Evolutionary conservation across 2,329 filamentous ascomycete genomes (phyloP).

Genomic region (Penicillium thymicola): DNA sequence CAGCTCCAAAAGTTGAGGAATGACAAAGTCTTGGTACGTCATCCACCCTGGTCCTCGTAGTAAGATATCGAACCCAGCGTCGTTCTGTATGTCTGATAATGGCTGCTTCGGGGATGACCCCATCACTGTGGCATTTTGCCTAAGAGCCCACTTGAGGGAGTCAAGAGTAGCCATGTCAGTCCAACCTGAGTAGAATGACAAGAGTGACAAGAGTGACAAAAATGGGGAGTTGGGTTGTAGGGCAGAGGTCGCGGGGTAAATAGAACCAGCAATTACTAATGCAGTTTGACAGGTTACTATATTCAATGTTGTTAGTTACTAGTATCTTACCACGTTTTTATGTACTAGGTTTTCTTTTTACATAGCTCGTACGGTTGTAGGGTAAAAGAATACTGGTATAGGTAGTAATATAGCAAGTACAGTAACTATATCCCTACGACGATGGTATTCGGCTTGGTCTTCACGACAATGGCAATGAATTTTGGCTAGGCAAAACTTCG

Average conservation of each 20-base stretch:
- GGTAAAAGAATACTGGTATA: no score
- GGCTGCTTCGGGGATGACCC: background rate
- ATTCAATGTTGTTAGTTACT: no score
- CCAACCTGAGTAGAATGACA: background rate
- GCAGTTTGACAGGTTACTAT: no score
- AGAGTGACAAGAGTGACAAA: background rate
- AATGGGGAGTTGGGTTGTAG: background rate
- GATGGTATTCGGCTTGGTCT: background rate
- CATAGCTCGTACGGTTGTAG: no score
- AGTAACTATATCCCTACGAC: no score
- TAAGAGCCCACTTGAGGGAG: constrained; percentile 40
- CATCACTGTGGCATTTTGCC: background rate
- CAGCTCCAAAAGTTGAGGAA: constrained; percentile 42
- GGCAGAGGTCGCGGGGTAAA: no score
- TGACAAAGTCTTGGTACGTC: constrained; percentile 50
- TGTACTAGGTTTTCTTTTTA: no score
- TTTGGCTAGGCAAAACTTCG: background rate
- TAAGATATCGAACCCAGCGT: constrained; percentile 48
- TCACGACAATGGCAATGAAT: background rate
- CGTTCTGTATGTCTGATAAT: constrained; percentile 48
- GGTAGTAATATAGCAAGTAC: no score
- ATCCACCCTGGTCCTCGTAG: constrained; percentile 22
- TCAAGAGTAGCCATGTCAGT: constrained; percentile 46
- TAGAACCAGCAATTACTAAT: no score
- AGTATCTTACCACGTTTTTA: no score